Evolutionary conservation across 1,284 basidiomycete genomes (phyloP).

Genomic region (Coriolopsis trogii): DNA sequence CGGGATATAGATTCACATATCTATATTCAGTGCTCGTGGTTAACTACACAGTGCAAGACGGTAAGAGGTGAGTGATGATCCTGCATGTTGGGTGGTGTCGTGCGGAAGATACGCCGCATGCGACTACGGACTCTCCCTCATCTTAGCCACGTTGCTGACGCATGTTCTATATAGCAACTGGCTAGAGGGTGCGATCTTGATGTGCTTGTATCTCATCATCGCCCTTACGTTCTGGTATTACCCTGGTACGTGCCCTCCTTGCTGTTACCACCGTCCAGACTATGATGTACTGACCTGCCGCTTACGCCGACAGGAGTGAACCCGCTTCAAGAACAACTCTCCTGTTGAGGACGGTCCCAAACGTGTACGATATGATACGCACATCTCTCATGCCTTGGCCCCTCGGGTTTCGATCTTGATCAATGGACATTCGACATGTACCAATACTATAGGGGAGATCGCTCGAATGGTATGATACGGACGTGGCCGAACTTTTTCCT

Average conservation of each 20-base stretch:
- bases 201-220: slow-evolving; percentile 61
- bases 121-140: background rate
- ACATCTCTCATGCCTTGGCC: no score
- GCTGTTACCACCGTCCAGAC: background rate
- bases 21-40: slow-evolving; percentile 35
- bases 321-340: background rate
- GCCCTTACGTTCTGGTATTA: slow-evolving; percentile 70
- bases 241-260: slow-evolving; percentile 44
- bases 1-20: background rate
- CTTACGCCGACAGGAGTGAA: background rate
- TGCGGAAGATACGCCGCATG: background rate
- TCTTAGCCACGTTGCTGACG: slow-evolving; percentile 12
- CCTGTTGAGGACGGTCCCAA: no score
- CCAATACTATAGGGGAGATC: no score
- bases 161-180: slow-evolving; percentile 30
- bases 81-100: background rate
- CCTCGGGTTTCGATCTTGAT: no score
- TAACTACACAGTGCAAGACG: slow-evolving; percentile 37
- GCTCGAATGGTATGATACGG: no score
- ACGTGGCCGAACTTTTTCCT: no score
- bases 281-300: background rate
- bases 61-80: slow-evolving; percentile 28
- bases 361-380: no score
- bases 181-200: slow-evolving; percentile 50
- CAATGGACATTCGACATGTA: no score